Percentiles rank a stretch among this genome's conserved stretches.
Evolutionary conservation across 2,329 filamentous ascomycete species (phyloP).

Genomic region (Sporothrix phasma): DNA sequence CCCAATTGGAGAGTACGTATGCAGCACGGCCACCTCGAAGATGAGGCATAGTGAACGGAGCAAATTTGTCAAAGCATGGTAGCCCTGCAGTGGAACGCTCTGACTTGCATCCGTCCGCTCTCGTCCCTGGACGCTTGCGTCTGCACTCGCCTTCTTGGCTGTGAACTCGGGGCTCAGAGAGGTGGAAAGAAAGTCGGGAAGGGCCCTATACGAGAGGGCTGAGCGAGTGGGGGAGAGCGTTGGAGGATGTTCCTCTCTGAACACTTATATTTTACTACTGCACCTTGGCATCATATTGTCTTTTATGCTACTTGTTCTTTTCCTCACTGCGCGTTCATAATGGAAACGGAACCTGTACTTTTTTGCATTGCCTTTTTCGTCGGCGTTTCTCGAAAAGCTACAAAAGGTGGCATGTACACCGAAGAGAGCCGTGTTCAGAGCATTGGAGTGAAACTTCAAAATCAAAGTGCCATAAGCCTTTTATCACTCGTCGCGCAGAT

Average conservation of each 20-base stretch:
- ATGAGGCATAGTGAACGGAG: not conserved
- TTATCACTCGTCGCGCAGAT: too few species aligned
- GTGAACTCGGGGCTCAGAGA: not conserved
- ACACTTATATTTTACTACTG: conserved; percentile 3
- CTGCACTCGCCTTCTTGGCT: not conserved
- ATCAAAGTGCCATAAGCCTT: too few species aligned
- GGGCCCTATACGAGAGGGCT: not conserved
- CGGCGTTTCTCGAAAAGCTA: not conserved
- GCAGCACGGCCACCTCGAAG: not conserved
- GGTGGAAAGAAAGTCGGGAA: not conserved
- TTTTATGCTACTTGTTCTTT: not conserved
- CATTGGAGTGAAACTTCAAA: too few species aligned
- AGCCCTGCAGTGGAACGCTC: conserved; percentile 1
- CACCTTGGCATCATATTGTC: conserved; percentile 3
- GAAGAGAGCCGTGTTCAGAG: too few species aligned
- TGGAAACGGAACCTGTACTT: conserved; percentile 1
- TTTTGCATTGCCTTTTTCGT: not conserved
- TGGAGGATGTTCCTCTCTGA: not conserved
- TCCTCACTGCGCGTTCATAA: conserved; percentile 4
- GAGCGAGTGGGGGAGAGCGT: conserved; percentile 2
- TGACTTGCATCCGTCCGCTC: not conserved
- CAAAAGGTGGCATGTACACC: not conserved
- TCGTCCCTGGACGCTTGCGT: not conserved
- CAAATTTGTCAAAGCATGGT: not conserved
- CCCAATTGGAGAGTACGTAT: too few species aligned